A percentile compares a stretch with the other conserved stretches of the same genome.
Conservation (phyloP, 805 yeast species). For the Cyberlindnera saturnus region DNA sequence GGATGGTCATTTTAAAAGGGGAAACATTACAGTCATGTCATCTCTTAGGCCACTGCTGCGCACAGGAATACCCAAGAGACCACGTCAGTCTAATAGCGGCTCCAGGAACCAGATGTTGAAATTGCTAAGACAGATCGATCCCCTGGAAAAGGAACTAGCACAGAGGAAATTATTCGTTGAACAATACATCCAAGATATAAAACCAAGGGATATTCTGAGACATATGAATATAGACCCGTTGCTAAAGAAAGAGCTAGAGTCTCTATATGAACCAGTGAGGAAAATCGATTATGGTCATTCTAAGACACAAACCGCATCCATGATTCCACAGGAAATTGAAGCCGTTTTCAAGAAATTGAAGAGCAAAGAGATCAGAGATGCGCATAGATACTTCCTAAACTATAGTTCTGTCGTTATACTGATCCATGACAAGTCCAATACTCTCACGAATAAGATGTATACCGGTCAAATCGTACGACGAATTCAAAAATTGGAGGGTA, state of each 20-base stretch:
- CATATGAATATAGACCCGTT: constrained; percentile 9
- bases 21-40: too few species aligned
- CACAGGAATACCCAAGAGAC: too few species aligned
- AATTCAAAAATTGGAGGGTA: not conserved
- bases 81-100: too few species aligned
- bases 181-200: constrained; percentile 7
- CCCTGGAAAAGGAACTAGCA: constrained; percentile 9
- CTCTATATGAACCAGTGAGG: constrained; percentile 5
- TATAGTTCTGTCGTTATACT: constrained; percentile 6
- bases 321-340: constrained; percentile 4
- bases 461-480: constrained; percentile 4
- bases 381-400: constrained; percentile 3
- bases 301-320: not conserved
- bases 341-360: constrained; percentile 4
- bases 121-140: constrained; percentile 2
- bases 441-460: constrained; percentile 8
- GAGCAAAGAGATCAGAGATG: constrained; percentile 1
- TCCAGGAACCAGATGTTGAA: not conserved
- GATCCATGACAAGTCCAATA: constrained; percentile 7
- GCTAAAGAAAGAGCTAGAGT: constrained; percentile 7
- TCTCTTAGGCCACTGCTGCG: too few species aligned
- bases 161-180: constrained; percentile 14
- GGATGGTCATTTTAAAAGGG: too few species aligned
- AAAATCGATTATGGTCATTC: constrained; percentile 4
- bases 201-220: constrained; percentile 1